A percentile compares a stretch with the other conserved stretches of the same genome.
Evolutionary conservation across 2,329 filamentous ascomycete genomes (phyloP).

Genomic region (Fusarium miscanthi): DNA sequence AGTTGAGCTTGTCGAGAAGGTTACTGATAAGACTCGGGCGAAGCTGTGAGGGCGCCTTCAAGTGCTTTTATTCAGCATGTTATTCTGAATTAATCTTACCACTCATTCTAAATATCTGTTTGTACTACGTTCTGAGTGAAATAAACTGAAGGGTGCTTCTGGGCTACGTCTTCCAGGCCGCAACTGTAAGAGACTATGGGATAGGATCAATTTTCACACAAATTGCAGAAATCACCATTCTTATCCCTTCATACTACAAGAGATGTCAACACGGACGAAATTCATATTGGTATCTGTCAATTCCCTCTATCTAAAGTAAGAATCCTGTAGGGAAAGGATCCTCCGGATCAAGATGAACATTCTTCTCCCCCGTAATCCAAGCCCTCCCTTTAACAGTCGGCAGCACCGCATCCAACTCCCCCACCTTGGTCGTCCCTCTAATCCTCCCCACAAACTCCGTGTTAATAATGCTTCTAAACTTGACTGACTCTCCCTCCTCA

Average conservation of each 20-base stretch:
- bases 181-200: neutral
- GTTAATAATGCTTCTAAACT: constrained; percentile 17
- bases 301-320: neutral
- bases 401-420: constrained; percentile 4
- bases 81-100: rapidly evolving
- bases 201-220: neutral
- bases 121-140: rapidly evolving
- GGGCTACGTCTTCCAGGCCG: neutral
- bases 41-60: constrained; percentile 39
- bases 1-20: constrained; percentile 73
- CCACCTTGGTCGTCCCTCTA: neutral
- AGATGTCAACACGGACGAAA: rapidly evolving
- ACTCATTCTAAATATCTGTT: rapidly evolving
- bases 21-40: constrained; percentile 51
- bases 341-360: constrained; percentile 16
- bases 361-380: constrained; percentile 24
- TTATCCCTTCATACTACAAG: neutral
- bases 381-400: constrained; percentile 11
- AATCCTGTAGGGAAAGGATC: constrained; percentile 10
- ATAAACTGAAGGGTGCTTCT: rapidly evolving
- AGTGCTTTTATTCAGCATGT: rapidly evolving
- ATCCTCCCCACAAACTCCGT: constrained; percentile 19
- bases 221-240: rapidly evolving
- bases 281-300: rapidly evolving
- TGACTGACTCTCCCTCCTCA: constrained; percentile 7